These are phyloP conservation scores for Termitomyces sp. DNA, from an alignment of 768 basidiomycete genomes.

Conservation along the genomic window DNA sequence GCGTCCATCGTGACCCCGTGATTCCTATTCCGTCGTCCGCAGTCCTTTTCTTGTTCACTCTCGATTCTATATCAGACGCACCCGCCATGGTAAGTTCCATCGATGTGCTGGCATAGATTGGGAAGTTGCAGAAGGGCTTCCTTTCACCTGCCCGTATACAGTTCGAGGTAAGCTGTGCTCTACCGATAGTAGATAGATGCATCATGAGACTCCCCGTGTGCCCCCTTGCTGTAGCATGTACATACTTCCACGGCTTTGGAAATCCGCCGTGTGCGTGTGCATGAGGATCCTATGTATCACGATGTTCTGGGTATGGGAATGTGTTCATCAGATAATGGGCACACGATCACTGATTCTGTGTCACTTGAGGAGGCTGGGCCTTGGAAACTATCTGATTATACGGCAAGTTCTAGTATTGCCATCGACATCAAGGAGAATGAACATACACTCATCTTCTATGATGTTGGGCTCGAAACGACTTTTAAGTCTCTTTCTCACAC, in stretches of 20 bases:
- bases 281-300: background rate
- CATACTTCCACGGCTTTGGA: background rate
- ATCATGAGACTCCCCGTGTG: background rate
- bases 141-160: background rate
- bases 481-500: background rate
- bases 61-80: background rate
- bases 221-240: background rate
- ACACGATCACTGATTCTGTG: background rate
- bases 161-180: background rate
- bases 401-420: background rate
- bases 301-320: background rate
- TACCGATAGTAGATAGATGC: background rate
- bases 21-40: background rate
- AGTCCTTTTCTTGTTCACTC: background rate
- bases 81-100: background rate
- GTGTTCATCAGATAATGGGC: background rate
- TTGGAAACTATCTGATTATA: background rate
- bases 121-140: background rate
- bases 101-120: background rate
- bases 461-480: background rate
- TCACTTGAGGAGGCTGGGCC: background rate
- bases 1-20: background rate
- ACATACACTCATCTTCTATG: background rate
- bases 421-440: background rate
- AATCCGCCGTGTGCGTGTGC: background rate